Conservation (phyloP, 2,329 filamentous ascomycete species). For the Tolypocladium ovalisporum region DNA sequence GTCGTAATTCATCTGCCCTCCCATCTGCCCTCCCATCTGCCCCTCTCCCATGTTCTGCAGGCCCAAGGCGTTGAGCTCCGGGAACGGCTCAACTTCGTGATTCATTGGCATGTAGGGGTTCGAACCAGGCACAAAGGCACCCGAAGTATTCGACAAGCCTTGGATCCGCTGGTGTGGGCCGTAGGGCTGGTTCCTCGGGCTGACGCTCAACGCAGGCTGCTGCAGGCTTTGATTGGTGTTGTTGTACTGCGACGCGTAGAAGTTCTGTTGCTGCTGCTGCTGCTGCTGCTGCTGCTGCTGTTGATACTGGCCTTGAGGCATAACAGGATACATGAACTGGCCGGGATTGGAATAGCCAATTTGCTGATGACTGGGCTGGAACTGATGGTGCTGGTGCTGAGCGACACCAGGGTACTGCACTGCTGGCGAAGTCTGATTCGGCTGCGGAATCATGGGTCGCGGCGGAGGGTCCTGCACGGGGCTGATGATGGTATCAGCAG, state of each 20-base stretch:
- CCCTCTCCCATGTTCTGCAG: constrained; percentile 15
- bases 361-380: constrained; percentile 1
- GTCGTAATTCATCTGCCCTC: constrained; percentile 18
- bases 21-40: constrained; percentile 15
- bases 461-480: constrained; percentile 49
- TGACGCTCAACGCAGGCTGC: constrained; percentile 13
- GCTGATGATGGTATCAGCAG: constrained; percentile 55
- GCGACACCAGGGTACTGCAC: constrained; percentile 9
- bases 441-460: constrained; percentile 19
- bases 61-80: constrained; percentile 19
- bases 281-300: constrained; percentile 9
- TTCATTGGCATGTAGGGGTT: constrained; percentile 14
- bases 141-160: constrained; percentile 12
- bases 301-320: constrained; percentile 13
- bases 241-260: constrained; percentile 15
- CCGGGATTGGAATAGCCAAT: constrained; percentile 8
- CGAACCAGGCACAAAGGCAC: constrained; percentile 11
- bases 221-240: constrained; percentile 15
- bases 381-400: constrained; percentile 10
- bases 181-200: constrained; percentile 14
- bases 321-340: constrained; percentile 15
- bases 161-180: constrained; percentile 12
- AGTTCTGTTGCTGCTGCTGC: constrained; percentile 1
- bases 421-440: constrained; percentile 10
- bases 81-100: constrained; percentile 19